Conservation (phyloP, 139 green algal genomes). For the Tetratostichococcus sp. region DNA sequence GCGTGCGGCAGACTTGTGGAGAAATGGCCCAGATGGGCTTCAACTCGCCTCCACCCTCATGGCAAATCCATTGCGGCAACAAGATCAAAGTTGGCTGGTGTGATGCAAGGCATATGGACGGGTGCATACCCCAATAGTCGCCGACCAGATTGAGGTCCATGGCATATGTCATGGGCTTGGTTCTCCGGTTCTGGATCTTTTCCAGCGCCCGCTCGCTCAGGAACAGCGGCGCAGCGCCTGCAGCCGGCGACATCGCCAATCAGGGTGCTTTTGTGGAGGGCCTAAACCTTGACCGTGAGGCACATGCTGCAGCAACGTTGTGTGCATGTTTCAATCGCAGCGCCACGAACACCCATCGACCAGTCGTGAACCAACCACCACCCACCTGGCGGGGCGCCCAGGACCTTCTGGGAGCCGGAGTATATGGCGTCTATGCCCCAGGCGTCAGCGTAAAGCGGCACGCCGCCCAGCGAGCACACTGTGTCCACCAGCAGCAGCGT, state of each 20-base stretch:
- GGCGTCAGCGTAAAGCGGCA: slow-evolving; percentile 62
- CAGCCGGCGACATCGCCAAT: neutral
- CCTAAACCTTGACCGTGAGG: too few species aligned
- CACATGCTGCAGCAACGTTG: too few species aligned
- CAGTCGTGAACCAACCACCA: too few species aligned
- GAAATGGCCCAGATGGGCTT: too few species aligned
- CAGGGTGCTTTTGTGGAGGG: too few species aligned
- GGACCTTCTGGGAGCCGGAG: slow-evolving; percentile 83
- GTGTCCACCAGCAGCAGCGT: slow-evolving; percentile 92
- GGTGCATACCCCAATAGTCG: slow-evolving; percentile 32
- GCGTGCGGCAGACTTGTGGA: too few species aligned
- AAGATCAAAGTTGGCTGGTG: too few species aligned
- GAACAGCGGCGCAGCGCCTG: slow-evolving; percentile 68
- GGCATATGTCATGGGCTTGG: slow-evolving; percentile 71
- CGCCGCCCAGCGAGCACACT: slow-evolving; percentile 80
- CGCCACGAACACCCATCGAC: too few species aligned
- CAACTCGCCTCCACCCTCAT: too few species aligned
- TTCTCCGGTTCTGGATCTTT: slow-evolving; percentile 74
- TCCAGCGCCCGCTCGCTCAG: slow-evolving; percentile 66
- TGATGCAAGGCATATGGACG: too few species aligned
- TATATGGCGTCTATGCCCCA: slow-evolving; percentile 87
- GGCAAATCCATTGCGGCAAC: too few species aligned
- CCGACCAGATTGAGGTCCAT: slow-evolving; percentile 84
- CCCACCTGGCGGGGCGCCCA: slow-evolving; percentile 72
- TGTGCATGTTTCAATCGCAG: too few species aligned